phyloP scores from a whole-genome alignment of 2,329 filamentous ascomycete genomes.

The Monilinia aucupariae region DNA sequence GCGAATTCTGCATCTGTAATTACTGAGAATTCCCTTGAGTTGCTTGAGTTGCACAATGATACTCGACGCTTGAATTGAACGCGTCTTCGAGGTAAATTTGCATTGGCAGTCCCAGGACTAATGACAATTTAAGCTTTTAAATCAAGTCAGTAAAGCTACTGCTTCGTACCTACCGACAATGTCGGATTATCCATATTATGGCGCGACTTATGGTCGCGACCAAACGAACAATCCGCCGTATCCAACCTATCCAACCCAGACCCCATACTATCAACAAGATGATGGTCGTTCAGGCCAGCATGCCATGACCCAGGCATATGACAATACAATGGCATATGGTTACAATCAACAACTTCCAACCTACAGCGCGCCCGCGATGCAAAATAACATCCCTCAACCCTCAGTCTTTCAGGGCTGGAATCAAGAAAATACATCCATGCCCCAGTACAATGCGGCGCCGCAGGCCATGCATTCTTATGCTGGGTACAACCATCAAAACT shows the following conservation, averaged over 20 bases:
- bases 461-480: conserved; percentile 25
- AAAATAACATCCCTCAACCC: conserved; percentile 29
- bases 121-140: background rate
- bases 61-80: conserved; percentile 24
- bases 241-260: conserved; percentile 23
- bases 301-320: conserved; percentile 28
- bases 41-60: conserved; percentile 26
- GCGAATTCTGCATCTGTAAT: background rate
- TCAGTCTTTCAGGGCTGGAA: conserved; percentile 34
- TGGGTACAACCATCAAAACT: conserved; percentile 21
- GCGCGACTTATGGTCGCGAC: conserved; percentile 32
- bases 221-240: conserved; percentile 28
- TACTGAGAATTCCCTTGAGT: conserved; percentile 19
- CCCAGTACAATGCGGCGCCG: conserved; percentile 22
- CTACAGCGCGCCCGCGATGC: conserved; percentile 29
- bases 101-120: conserved; percentile 10
- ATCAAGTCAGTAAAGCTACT: conserved; percentile 2
- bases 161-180: conserved; percentile 33
- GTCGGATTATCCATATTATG: conserved; percentile 46
- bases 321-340: conserved; percentile 29
- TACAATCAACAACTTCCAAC: conserved; percentile 30
- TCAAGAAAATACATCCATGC: conserved; percentile 29
- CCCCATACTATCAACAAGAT: conserved; percentile 29
- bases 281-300: conserved; percentile 24
- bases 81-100: conserved; percentile 20